A percentile compares a stretch with the other conserved stretches of the same genome.
phyloP scores from a whole-genome alignment of 179 eudicot genomes.

The Carnegiea gigantea region DNA sequence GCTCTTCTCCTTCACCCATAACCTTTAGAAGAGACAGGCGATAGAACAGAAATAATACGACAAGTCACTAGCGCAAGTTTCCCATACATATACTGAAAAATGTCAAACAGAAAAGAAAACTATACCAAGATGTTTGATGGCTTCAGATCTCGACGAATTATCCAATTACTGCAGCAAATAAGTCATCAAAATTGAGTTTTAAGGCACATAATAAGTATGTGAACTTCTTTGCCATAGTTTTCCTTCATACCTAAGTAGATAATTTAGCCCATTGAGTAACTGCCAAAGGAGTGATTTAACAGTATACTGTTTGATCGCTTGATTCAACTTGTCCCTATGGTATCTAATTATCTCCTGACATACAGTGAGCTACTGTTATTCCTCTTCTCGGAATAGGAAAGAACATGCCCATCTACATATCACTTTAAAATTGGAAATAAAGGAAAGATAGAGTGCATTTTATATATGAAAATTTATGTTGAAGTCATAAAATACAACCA shows the following conservation, averaged over 20 bases:
- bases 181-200: conserved; percentile 3
- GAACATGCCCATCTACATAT: not conserved
- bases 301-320: conserved; percentile 74
- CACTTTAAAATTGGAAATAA: not conserved
- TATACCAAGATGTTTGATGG: conserved; percentile 97
- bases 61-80: not conserved
- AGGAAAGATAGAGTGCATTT: not conserved
- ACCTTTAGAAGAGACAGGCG: conserved; percentile 49
- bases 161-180: conserved; percentile 82
- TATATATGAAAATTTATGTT: not conserved
- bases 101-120: not conserved
- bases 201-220: not conserved
- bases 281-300: conserved; percentile 94
- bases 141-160: conserved; percentile 92
- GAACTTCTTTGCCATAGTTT: not conserved
- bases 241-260: conserved; percentile 76
- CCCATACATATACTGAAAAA: not conserved
- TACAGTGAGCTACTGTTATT: not conserved
- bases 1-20: conserved; percentile 98
- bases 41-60: not conserved
- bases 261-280: conserved; percentile 93
- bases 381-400: not conserved
- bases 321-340: conserved; percentile 89
- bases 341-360: conserved; percentile 68
- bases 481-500: not conserved